phyloP scores from a whole-genome alignment of 2,329 filamentous ascomycete genomes.

The Penicillium sp. region DNA sequence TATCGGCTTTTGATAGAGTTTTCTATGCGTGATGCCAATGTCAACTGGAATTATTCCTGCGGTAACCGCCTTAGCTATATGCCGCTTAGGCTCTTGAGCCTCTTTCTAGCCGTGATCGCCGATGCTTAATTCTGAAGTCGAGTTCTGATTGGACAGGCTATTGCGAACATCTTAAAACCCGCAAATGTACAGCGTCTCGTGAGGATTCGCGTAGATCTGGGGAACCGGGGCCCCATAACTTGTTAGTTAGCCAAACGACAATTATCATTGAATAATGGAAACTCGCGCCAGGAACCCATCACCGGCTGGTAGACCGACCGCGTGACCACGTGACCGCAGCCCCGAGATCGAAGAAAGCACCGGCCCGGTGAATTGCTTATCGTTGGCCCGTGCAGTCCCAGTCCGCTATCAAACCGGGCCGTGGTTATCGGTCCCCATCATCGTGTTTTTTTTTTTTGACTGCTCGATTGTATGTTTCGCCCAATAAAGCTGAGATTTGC shows the following conservation, averaged over 20 bases:
- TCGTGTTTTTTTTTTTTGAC: background rate
- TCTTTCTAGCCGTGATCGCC: background rate
- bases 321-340: background rate
- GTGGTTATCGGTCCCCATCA: slow-evolving; percentile 2
- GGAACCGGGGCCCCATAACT: background rate
- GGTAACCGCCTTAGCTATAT: background rate
- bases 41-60: slow-evolving; percentile 4
- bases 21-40: slow-evolving; percentile 1
- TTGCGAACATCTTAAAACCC: background rate
- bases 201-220: background rate
- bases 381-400: slow-evolving; percentile 2
- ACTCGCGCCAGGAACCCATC: background rate
- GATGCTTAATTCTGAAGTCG: background rate
- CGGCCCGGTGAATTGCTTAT: slow-evolving; percentile 15
- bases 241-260: background rate
- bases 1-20: slow-evolving; percentile 1
- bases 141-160: background rate
- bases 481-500: background rate
- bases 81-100: background rate
- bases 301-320: background rate
- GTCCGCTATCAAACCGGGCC: slow-evolving; percentile 12
- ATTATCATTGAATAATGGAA: slow-evolving; percentile 1
- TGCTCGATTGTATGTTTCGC: background rate
- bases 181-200: background rate
- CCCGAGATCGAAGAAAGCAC: slow-evolving; percentile 1